Conservation (phyloP, 2,329 filamentous ascomycete species). For the Bipolaris bicolor region DNA sequence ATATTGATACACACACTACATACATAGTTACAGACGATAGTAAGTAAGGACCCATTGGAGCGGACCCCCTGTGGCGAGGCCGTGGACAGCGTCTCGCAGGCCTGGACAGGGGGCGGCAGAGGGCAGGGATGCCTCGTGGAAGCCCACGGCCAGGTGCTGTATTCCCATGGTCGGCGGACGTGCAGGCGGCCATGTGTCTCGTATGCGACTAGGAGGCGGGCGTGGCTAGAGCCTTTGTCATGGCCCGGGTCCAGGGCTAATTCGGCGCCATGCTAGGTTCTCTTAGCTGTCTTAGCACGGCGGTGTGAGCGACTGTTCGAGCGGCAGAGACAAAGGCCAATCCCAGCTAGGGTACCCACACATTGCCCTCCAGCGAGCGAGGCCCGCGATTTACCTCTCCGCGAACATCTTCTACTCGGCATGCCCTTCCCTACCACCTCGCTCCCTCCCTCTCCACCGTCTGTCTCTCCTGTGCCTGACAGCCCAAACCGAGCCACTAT, state of each 20-base stretch:
- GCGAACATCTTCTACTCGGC: constrained; percentile 40
- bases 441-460: constrained; percentile 33
- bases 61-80: constrained; percentile 13
- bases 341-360: constrained; percentile 47
- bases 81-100: constrained; percentile 21
- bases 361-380: constrained; percentile 40
- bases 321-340: constrained; percentile 33
- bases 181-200: constrained; percentile 41
- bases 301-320: constrained; percentile 32
- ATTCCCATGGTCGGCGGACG: constrained; percentile 22
- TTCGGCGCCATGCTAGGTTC: constrained; percentile 37
- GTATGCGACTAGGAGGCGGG: constrained; percentile 29
- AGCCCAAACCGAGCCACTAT: constrained; percentile 14
- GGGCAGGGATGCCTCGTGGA: constrained; percentile 45
- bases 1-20: no score
- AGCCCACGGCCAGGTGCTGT: constrained; percentile 38
- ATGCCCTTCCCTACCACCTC: constrained; percentile 44
- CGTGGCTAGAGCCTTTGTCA: constrained; percentile 37
- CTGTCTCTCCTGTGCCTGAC: constrained; percentile 24
- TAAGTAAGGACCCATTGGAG: background rate
- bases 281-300: constrained; percentile 38
- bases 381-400: constrained; percentile 39
- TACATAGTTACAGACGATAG: no score
- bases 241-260: constrained; percentile 30
- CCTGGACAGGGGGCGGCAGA: constrained; percentile 19